Evolutionary conservation across 345 rosid genomes (phyloP), one percentile per base, ranked within the genome.

Genomic region (Camelina neglecta): DNA sequence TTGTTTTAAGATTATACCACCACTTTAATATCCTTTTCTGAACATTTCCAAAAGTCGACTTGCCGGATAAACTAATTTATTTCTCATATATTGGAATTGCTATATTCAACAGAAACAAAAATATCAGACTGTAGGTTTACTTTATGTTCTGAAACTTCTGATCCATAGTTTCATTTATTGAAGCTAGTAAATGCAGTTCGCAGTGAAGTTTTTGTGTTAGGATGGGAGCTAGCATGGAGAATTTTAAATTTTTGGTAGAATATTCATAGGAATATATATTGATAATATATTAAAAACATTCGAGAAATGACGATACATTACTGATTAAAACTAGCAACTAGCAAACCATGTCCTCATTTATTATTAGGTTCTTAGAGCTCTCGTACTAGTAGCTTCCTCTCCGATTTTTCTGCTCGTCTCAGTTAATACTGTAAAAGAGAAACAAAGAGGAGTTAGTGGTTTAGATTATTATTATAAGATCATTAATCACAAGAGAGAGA

Each of bases 301-400:
- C 16, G 6, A 45, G 69, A 29, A 29, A 23, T 13, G 23, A 47
- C 75, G 45, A 76, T 63, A 76, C 75, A 76, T 68, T 50, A 69
- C 47, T 16, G 50, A 53, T 18, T 9, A 76, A 16, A 35, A 23
- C 36, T 23, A 62, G 66, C 8, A 35, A 45, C 53, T 55, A 62
- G 60, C 65, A 76, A 69, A 55, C 64, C 75, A 62, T 57, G 50
- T 15, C 31, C 44, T 76, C 39, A 6, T 47, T 47, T 47, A 64
- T 76, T 70, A 56, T 36, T 64, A 38, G 23, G 35, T 36, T 76
- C 60, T 45, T 11, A 62, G 42, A 62, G 42, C 48, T 70, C 53
- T 70, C 48, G 53, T 69, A 61, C 33, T 51, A 55, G 75, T 70
- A 62, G 60, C 75, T 45, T 47, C 75, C 60, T 11, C 62, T 1